Percentiles rank a stretch among this genome's conserved stretches.
Conservation (phyloP, 2,329 filamentous ascomycete genomes). For the Gliomastix tumulicola region DNA sequence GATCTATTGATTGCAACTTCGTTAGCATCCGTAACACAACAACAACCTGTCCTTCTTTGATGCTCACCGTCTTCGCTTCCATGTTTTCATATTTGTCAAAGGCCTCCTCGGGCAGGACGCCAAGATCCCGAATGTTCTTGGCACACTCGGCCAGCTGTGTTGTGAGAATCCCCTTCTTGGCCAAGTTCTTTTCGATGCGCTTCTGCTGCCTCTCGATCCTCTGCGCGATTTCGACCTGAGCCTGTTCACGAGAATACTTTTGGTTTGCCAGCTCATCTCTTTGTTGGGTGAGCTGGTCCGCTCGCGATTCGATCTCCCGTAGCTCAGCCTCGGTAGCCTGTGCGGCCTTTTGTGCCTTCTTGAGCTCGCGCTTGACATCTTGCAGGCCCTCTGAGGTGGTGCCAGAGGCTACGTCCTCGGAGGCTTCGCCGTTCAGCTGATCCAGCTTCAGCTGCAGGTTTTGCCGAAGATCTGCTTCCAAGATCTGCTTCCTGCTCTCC, state of each 20-base stretch:
- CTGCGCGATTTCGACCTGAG: conserved; percentile 67
- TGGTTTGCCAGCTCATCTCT: conserved; percentile 48
- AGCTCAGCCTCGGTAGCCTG: conserved; percentile 62
- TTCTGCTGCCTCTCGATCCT: conserved; percentile 83
- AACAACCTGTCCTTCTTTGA: conserved; percentile 1
- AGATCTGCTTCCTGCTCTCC: conserved; percentile 71
- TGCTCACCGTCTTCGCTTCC: conserved; percentile 64
- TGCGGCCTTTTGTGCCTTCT: conserved; percentile 65
- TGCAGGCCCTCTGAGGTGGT: conserved; percentile 61
- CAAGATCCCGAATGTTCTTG: conserved; percentile 86
- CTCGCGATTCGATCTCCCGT: conserved; percentile 64
- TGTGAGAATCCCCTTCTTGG: conserved; percentile 75
- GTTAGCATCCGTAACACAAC: not conserved
- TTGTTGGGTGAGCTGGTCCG: conserved; percentile 45
- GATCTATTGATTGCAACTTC: conserved; percentile 31
- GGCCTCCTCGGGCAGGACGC: conserved; percentile 87
- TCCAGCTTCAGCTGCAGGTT: conserved; percentile 84
- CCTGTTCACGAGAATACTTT: conserved; percentile 59
- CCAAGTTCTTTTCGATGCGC: conserved; percentile 84
- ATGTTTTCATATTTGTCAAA: conserved; percentile 86
- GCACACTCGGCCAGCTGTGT: conserved; percentile 74
- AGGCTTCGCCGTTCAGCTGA: conserved; percentile 70
- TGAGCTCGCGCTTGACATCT: conserved; percentile 74
- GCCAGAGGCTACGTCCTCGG: conserved; percentile 56
- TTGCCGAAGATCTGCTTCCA: conserved; percentile 84